Conservation (phyloP, 2,329 filamentous ascomycete species). For the Cercospora zeina region DNA sequence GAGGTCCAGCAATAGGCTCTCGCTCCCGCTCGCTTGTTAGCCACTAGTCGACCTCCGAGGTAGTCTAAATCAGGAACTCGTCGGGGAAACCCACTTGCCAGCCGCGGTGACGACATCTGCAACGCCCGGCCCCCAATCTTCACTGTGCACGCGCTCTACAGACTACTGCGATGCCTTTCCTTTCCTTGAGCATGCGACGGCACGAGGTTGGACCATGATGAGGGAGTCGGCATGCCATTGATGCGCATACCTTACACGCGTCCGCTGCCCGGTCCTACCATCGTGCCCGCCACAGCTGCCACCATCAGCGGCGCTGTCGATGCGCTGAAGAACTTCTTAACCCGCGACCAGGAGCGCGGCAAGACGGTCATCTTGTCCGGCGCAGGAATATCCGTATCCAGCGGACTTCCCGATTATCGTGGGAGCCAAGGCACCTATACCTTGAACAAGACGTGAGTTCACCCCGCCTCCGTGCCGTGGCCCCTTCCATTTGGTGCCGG, state of each 20-base stretch:
- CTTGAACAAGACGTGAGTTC: slow-evolving; percentile 67
- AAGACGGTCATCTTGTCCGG: slow-evolving; percentile 71
- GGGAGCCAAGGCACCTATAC: slow-evolving; percentile 89
- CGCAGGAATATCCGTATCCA: slow-evolving; percentile 90
- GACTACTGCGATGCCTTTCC: neutral
- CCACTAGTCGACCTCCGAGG: too few species aligned
- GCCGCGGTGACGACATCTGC: slow-evolving; percentile 17
- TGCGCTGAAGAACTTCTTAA: slow-evolving; percentile 74
- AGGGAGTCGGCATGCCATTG: slow-evolving; percentile 45
- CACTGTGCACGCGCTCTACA: neutral
- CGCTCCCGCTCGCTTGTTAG: too few species aligned
- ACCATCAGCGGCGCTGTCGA: slow-evolving; percentile 72
- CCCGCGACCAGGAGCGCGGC: slow-evolving; percentile 52
- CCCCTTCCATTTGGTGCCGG: neutral
- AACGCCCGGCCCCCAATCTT: neutral
- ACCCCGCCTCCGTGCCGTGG: neutral
- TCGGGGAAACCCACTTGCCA: neutral
- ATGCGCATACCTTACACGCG: slow-evolving; percentile 91
- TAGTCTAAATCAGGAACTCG: neutral
- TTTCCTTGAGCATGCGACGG: slow-evolving; percentile 14
- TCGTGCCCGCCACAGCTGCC: slow-evolving; percentile 71
- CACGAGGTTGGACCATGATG: slow-evolving; percentile 2
- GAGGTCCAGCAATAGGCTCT: too few species aligned
- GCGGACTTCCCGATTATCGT: slow-evolving; percentile 88
- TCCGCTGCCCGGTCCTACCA: slow-evolving; percentile 70